Evolutionary conservation across 2,329 filamentous ascomycete genomes (phyloP).

Genomic region (Ceratocystis colombiana): DNA sequence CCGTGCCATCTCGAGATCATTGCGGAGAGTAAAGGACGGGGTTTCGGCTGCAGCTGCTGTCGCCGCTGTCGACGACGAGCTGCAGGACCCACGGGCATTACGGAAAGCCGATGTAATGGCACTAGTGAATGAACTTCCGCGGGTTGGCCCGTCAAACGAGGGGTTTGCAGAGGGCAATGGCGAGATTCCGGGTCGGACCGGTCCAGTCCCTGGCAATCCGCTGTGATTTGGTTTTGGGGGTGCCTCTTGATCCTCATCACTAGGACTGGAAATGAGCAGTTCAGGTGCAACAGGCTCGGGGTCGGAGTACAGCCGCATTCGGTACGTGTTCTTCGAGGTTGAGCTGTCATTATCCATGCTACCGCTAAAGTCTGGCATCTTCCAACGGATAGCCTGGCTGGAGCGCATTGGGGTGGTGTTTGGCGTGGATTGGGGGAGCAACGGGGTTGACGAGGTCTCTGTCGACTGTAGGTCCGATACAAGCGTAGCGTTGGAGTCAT

Average conservation of each 20-base stretch:
- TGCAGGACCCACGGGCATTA: slow-evolving; percentile 26
- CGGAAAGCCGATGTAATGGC: slow-evolving; percentile 14
- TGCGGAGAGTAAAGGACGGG: slow-evolving; percentile 8
- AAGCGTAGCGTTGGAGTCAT: slow-evolving; percentile 16
- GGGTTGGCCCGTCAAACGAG: slow-evolving; percentile 29
- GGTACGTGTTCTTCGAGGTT: slow-evolving; percentile 4
- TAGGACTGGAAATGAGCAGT: slow-evolving; percentile 15
- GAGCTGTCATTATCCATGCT: not conserved
- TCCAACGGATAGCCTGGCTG: slow-evolving; percentile 21
- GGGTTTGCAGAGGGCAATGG: slow-evolving; percentile 22
- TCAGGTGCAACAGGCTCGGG: slow-evolving; percentile 21
- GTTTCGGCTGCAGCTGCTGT: slow-evolving; percentile 26
- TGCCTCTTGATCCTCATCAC: not conserved
- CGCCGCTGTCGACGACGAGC: slow-evolving; percentile 25
- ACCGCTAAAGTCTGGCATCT: slow-evolving; percentile 22
- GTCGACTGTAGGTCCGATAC: not conserved
- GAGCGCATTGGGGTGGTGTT: not conserved
- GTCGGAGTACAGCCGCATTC: slow-evolving; percentile 22
- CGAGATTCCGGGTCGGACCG: slow-evolving; percentile 22
- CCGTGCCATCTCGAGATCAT: slow-evolving; percentile 30
- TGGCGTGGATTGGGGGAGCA: not conserved
- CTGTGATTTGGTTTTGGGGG: slow-evolving; percentile 16
- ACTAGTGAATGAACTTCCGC: slow-evolving; percentile 26
- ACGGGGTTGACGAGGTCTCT: not conserved
- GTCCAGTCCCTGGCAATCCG: not conserved